phyloP scores from a whole-genome alignment of 2,329 filamentous ascomycete species.

The Fusarium concolor region DNA sequence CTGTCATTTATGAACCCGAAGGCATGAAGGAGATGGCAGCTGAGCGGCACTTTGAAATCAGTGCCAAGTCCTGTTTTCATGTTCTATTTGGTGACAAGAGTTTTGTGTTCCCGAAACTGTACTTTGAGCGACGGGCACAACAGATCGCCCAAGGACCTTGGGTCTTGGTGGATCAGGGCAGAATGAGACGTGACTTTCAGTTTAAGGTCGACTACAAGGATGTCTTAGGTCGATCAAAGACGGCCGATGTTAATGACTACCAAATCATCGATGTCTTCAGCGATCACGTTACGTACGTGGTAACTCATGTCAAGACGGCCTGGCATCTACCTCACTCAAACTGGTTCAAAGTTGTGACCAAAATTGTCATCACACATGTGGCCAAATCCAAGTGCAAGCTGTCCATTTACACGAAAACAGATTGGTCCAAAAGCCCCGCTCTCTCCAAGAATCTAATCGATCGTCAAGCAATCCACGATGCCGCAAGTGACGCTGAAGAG shows the following conservation, averaged over 20 bases:
- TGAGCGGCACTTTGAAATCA: slow-evolving; percentile 88
- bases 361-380: slow-evolving; percentile 93
- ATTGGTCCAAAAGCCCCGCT: slow-evolving; percentile 79
- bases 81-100: slow-evolving; percentile 97
- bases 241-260: slow-evolving; percentile 77
- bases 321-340: slow-evolving; percentile 89
- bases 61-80: slow-evolving; percentile 94
- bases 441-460: slow-evolving; percentile 72
- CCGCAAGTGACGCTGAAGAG: slow-evolving; percentile 77
- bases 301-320: slow-evolving; percentile 70
- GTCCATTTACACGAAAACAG: slow-evolving; percentile 86
- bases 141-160: slow-evolving; percentile 90
- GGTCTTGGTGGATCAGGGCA: slow-evolving; percentile 75
- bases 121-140: slow-evolving; percentile 83
- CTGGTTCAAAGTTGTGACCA: slow-evolving; percentile 84
- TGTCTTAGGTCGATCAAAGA: slow-evolving; percentile 71
- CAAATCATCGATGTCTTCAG: slow-evolving; percentile 88
- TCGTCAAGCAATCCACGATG: slow-evolving; percentile 79
- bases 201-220: slow-evolving; percentile 79
- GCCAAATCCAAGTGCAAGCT: slow-evolving; percentile 94
- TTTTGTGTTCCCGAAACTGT: slow-evolving; percentile 90
- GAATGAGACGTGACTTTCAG: slow-evolving; percentile 81
- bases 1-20: slow-evolving; percentile 85
- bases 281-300: slow-evolving; percentile 77
- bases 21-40: slow-evolving; percentile 81